phyloP scores from a whole-genome alignment of 139 green algal species.

The Chlorella vulgaris region DNA sequence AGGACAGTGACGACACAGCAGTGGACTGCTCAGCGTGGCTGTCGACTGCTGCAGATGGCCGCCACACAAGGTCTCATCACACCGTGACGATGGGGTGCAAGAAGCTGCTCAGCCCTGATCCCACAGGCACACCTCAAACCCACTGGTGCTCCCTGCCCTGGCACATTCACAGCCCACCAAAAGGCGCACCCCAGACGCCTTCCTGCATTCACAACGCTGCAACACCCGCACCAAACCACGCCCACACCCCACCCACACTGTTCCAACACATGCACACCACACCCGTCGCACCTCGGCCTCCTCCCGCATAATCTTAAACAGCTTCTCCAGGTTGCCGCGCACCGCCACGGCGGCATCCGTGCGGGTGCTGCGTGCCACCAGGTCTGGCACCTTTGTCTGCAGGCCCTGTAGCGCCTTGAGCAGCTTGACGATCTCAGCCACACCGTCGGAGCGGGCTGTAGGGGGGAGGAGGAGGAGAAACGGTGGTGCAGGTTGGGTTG shows the following conservation, averaged over 20 bases:
- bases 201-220: too few species aligned
- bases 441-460: slow-evolving; percentile 25
- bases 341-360: slow-evolving; percentile 10
- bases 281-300: slow-evolving; percentile 31
- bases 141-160: too few species aligned
- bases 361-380: slow-evolving; percentile 21
- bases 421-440: slow-evolving; percentile 33
- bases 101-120: too few species aligned
- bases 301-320: slow-evolving; percentile 18
- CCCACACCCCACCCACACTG: not conserved
- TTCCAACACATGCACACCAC: not conserved
- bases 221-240: too few species aligned
- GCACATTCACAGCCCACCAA: too few species aligned
- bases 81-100: too few species aligned
- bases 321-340: slow-evolving; percentile 23
- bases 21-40: too few species aligned
- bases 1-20: not conserved
- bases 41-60: too few species aligned
- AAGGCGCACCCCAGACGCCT: too few species aligned
- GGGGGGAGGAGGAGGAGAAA: not conserved
- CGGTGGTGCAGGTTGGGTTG: not conserved
- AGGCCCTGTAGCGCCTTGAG: slow-evolving; percentile 39
- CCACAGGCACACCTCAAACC: too few species aligned
- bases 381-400: slow-evolving; percentile 14
- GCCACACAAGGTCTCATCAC: too few species aligned